A percentile compares a stretch with the other conserved stretches of the same genome.
These are phyloP conservation scores for Apiospora hydei DNA, from an alignment of 2,329 filamentous ascomycete species.

Conservation along the genomic window DNA sequence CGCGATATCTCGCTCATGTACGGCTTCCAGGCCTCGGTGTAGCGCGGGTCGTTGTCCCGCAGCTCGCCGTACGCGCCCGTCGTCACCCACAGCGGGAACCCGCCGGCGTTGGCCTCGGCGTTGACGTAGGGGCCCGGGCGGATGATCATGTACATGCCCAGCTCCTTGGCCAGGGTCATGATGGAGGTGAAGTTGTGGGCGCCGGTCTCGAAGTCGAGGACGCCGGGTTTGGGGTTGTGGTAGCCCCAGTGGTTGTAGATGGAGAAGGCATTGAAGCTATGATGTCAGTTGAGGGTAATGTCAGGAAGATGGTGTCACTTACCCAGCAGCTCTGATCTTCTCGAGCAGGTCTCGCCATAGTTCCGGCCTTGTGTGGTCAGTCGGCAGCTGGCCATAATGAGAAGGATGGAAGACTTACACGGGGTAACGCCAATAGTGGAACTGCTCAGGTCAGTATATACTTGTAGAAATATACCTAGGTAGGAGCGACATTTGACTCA, in stretches of 20 bases:
- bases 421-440: constrained; percentile 52
- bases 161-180: constrained; percentile 59
- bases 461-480: background rate
- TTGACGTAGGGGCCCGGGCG: constrained; percentile 70
- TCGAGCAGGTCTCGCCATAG: constrained; percentile 52
- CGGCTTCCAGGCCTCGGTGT: constrained; percentile 60
- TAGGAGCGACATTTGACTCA: background rate
- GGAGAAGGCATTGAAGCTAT: constrained; percentile 51
- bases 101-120: constrained; percentile 68
- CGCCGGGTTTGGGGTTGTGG: constrained; percentile 45
- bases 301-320: background rate
- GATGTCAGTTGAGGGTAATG: background rate
- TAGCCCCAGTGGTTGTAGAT: constrained; percentile 52
- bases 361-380: constrained; percentile 37
- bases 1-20: constrained; percentile 59
- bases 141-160: constrained; percentile 62
- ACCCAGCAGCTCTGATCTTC: constrained; percentile 51
- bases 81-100: constrained; percentile 68
- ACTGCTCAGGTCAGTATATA: constrained; percentile 35
- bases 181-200: constrained; percentile 61
- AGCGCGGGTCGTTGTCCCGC: constrained; percentile 59
- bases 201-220: constrained; percentile 57
- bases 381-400: background rate
- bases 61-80: constrained; percentile 64
- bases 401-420: constrained; percentile 40